Evolutionary conservation across 2,329 filamentous ascomycete genomes (phyloP), one percentile per base, ranked within the genome.

Genomic region (Keithomyces neogunnii): DNA sequence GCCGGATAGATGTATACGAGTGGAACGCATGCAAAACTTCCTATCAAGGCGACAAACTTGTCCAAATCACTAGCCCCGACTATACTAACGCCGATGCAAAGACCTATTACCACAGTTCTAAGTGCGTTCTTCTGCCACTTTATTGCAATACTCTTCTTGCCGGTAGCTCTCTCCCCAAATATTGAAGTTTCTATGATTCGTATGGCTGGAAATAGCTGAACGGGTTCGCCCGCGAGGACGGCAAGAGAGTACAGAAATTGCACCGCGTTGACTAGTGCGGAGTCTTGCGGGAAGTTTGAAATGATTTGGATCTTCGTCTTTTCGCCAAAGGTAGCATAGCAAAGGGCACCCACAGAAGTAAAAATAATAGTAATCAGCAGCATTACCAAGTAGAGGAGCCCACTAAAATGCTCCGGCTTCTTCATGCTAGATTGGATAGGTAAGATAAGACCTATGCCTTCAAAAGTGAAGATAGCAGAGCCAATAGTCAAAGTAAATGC

Each of bases 121-220:
- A 89, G 80, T 1, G 67, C 75, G 58, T 89, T 89, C 75, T 89
- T 89, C 69, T 83, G 82, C 86, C 86, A 89, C 64, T 89, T 89
- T 55, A 83, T 85, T 38, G 73, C 68, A 35, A 71, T 64, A 54
- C 77, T 79, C 59, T 78, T 80, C 69, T 86, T 88, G 35, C 86
- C 86, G 5, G 68, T 69, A 0, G 84, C 86, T 51, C 76, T 74
- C 54, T 78, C 73, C n/a, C 82, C 82, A 53, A 89, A 88, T 13
- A 88, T 62, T 44, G 74, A 77, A 26, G 78, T 80, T 67, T 89
- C 86, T 49, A 88, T 73, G 61, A 88, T 89, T 57, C 85, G 79
- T 48, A 86, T 73, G 6, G 85, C 84, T 0, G 86, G 86, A 69
- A 88, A 89, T 45, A 89, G 75, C 66, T 89, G 86, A 2, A 89